phyloP scores from a whole-genome alignment of 805 yeast species.

The Novakomyces olei region DNA sequence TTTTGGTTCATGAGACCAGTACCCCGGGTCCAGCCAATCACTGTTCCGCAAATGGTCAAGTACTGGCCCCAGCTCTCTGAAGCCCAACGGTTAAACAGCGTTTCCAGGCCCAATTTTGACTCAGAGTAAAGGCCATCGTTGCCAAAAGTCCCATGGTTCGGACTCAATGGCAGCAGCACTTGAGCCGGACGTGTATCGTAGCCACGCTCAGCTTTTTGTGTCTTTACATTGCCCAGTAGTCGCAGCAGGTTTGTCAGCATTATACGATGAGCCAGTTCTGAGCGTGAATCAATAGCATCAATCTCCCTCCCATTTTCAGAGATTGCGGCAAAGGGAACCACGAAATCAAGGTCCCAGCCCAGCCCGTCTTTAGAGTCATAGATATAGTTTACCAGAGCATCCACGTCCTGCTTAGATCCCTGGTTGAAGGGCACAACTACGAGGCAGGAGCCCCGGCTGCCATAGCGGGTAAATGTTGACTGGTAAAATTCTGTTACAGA shows the following conservation, averaged over 20 bases:
- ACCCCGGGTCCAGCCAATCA: slow-evolving; percentile 99
- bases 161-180: slow-evolving; percentile 86
- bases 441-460: slow-evolving; percentile 77
- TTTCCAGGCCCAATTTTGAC: slow-evolving; percentile 85
- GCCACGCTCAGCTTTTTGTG: slow-evolving; percentile 52
- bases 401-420: slow-evolving; percentile 78
- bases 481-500: slow-evolving; percentile 91
- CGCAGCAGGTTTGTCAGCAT: slow-evolving; percentile 92
- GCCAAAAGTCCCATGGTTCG: slow-evolving; percentile 98
- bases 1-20: slow-evolving; percentile 97
- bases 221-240: slow-evolving; percentile 73
- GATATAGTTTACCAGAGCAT: slow-evolving; percentile 62
- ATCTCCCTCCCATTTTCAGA: slow-evolving; percentile 97
- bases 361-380: slow-evolving; percentile 79
- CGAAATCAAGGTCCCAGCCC: slow-evolving; percentile 93
- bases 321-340: slow-evolving; percentile 95
- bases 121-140: slow-evolving; percentile 96
- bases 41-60: slow-evolving; percentile 92
- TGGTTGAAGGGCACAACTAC: slow-evolving; percentile 97
- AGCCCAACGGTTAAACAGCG: slow-evolving; percentile 94
- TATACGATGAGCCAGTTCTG: slow-evolving; percentile 95
- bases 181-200: slow-evolving; percentile 95
- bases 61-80: slow-evolving; percentile 92
- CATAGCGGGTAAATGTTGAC: slow-evolving; percentile 73
- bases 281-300: slow-evolving; percentile 77